Evolutionary conservation across 2,329 filamentous ascomycete species (phyloP), one percentile per base, ranked within the genome.

Genomic region (Fusarium coicis): DNA sequence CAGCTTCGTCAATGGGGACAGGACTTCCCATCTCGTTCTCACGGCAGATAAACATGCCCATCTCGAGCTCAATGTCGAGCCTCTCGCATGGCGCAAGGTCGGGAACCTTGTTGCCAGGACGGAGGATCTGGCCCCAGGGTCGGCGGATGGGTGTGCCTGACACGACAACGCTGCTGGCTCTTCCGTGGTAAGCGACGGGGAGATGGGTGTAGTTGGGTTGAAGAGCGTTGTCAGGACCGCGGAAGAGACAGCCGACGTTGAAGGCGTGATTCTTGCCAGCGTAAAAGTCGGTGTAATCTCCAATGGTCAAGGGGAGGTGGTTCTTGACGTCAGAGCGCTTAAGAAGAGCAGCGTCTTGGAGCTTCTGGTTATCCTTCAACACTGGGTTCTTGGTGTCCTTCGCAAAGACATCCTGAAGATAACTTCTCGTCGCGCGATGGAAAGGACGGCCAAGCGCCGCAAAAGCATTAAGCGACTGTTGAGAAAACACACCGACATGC

Each of bases 251-350:
- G 8, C 93, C 93, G 14, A 93, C 86, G 74, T 83, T 83, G 84
- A 90, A 93, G 10, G 93, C 93, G 81, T 96, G 93, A 78, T 95
- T 92, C 76, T 92, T 84, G 54, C 93, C 93, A 19, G 92, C 93
- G 78, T 93, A 96, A 83, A 96, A 96, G 79, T 96, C 93, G 4
- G 93, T 94, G 80, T 96, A 96, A 79, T 96, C 93, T 37, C 93
- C 92, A 76, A 96, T 93, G 42, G 88, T 85, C 85, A 96, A 89
- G 2, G 93, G 93, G 2, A 96, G 76, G 72, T 95, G 93, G 76
- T 88, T 92, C 68, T 84, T 87, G n/a, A 91, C 88, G 9, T 88
- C 86, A 36, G 80, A 52, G 3, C 77, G 63, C 11, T 76, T 75
- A 9, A 84, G 11, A 19, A 83, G 62, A 11, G 79, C 80, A 3